Evolutionary conservation across 148 eudicot genomes (phyloP).

Genomic region (Limonium bicolor): DNA sequence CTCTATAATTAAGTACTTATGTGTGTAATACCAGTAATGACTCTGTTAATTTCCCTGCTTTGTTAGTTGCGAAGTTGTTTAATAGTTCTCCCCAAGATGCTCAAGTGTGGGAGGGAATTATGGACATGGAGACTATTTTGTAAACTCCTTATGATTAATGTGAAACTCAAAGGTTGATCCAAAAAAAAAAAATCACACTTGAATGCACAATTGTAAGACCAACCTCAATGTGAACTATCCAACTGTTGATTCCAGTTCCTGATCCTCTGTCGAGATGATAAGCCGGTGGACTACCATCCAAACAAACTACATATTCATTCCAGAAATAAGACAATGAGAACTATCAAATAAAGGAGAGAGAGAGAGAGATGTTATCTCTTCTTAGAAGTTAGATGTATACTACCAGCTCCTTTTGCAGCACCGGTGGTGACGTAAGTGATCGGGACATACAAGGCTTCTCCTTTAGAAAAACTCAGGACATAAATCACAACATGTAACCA

Average conservation of each 20-base stretch:
- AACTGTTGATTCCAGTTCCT: constrained; percentile 42
- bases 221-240: constrained; percentile 57
- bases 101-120: too few species aligned
- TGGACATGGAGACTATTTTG: too few species aligned
- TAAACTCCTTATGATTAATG: background rate
- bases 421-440: constrained; percentile 31
- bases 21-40: too few species aligned
- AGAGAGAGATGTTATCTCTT: background rate
- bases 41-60: too few species aligned
- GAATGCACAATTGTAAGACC: background rate
- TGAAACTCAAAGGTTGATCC: background rate
- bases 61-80: too few species aligned
- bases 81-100: too few species aligned
- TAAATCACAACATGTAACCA: constrained; percentile 17
- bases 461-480: constrained; percentile 6
- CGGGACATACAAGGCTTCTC: constrained; percentile 25
- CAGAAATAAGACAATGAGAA: background rate
- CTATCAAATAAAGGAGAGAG: background rate
- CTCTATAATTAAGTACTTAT: too few species aligned
- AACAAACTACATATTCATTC: constrained; percentile 31
- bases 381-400: background rate
- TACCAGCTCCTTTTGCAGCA: constrained; percentile 55
- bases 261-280: constrained; percentile 45
- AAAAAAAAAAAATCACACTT: background rate
- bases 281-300: constrained; percentile 67